These are phyloP conservation scores for Hamigera avellanea DNA, from an alignment of 495 filamentous ascomycete species.

Conservation along the genomic window DNA sequence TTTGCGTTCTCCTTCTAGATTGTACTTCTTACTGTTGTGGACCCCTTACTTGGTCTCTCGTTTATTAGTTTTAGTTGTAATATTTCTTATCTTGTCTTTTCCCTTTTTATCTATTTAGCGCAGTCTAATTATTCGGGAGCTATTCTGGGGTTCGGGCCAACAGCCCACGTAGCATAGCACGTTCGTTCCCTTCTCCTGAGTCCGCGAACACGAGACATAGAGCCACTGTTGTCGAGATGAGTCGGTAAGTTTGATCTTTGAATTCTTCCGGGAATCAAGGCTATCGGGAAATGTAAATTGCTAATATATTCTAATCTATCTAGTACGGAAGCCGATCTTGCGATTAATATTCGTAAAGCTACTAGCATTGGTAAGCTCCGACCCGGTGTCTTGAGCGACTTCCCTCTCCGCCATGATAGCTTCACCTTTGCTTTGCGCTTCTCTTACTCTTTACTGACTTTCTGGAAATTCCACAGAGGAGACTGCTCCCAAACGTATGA, in stretches of 20 bases:
- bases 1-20: no score
- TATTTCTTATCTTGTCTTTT: conserved; percentile 1
- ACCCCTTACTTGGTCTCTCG: conserved; percentile 3
- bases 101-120: conserved; percentile 7
- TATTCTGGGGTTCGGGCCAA: not conserved
- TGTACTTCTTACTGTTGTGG: no score
- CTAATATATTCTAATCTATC: not conserved
- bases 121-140: not conserved
- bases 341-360: conserved; percentile 92
- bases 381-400: no score
- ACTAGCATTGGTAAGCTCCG: conserved; percentile 62
- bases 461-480: conserved; percentile 50
- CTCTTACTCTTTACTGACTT: conserved; percentile 23
- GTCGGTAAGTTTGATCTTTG: conserved; percentile 24
- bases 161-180: not conserved
- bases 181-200: no score
- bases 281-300: no score
- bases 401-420: no score
- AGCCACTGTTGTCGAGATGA: conserved; percentile 19
- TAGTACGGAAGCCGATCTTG: conserved; percentile 86
- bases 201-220: not conserved
- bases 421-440: no score
- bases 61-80: not conserved
- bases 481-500: conserved; percentile 81
- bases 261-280: no score